Percentiles rank a stretch among this genome's conserved stretches.
phyloP scores from a whole-genome alignment of 2,329 filamentous ascomycete species.

The Claviceps maximensis region DNA sequence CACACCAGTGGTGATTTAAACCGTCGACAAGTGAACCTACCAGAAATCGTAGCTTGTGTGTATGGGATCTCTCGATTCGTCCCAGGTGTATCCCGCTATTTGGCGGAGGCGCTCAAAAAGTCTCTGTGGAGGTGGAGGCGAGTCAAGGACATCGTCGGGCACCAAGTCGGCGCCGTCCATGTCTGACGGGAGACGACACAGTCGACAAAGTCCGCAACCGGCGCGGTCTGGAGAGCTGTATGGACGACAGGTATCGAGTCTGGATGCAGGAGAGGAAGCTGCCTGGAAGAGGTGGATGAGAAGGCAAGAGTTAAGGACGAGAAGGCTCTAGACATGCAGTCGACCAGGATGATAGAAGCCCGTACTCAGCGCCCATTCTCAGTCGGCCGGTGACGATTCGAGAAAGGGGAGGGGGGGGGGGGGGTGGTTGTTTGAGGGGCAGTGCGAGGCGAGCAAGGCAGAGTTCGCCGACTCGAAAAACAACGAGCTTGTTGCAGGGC shows the following conservation, averaged over 20 bases:
- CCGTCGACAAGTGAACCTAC: constrained; percentile 26
- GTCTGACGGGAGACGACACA: constrained; percentile 12
- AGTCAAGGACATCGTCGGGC: constrained; percentile 44
- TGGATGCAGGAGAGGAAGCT: background rate
- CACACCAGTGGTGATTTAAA: background rate
- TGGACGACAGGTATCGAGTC: background rate
- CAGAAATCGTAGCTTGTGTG: constrained; percentile 80
- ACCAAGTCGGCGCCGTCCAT: constrained; percentile 39
- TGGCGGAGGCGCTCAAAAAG: constrained; percentile 62
- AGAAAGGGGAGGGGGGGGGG: background rate
- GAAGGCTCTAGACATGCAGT: constrained; percentile 15
- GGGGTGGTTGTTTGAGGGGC: background rate
- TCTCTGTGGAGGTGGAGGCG: constrained; percentile 52
- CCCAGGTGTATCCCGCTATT: constrained; percentile 64
- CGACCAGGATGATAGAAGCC: constrained; percentile 10
- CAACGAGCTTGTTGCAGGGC: background rate
- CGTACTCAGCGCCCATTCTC: constrained; percentile 21
- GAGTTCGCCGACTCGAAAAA: background rate
- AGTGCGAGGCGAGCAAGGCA: background rate
- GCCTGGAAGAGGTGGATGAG: background rate
- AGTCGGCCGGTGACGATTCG: constrained; percentile 10
- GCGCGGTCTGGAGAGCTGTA: background rate
- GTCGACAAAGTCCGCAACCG: constrained; percentile 5
- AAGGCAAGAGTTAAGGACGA: constrained; percentile 6
- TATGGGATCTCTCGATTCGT: constrained; percentile 45